Evolutionary conservation across 768 basidiomycete genomes (phyloP).

Genomic region (Tulasnella sp.): DNA sequence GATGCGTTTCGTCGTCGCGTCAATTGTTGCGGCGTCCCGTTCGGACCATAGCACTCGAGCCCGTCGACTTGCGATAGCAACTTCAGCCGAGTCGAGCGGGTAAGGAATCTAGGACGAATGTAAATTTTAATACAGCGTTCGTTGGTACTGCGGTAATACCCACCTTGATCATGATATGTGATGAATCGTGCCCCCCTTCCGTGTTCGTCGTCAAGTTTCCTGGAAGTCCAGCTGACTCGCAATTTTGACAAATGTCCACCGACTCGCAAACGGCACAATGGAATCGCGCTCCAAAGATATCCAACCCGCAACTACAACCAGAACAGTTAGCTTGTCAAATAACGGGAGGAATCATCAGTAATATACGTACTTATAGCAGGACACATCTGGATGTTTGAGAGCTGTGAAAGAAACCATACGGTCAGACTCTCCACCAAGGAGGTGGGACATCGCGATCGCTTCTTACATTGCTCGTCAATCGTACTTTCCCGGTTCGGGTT

Average conservation of each 20-base stretch:
- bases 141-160: not conserved
- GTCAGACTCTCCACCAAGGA: not conserved
- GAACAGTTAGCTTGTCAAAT: not conserved
- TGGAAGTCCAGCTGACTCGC: slow-evolving; percentile 80
- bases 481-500: not conserved
- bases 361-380: slow-evolving; percentile 74
- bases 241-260: slow-evolving; percentile 82
- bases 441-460: not conserved
- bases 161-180: slow-evolving; percentile 94
- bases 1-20: slow-evolving; percentile 40
- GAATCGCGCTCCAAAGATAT: slow-evolving; percentile 88
- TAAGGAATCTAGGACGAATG: slow-evolving; percentile 66
- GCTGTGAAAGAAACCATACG: slow-evolving; percentile 44
- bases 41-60: slow-evolving; percentile 74
- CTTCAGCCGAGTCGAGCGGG: slow-evolving; percentile 68
- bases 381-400: slow-evolving; percentile 73
- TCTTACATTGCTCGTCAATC: slow-evolving; percentile 31
- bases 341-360: not conserved
- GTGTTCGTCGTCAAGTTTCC: slow-evolving; percentile 67
- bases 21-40: slow-evolving; percentile 63
- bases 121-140: not conserved
- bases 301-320: slow-evolving; percentile 66
- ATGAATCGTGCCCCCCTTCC: slow-evolving; percentile 74
- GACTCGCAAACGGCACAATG: slow-evolving; percentile 87
- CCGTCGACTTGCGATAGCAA: slow-evolving; percentile 68